Base-by-base conservation (phyloP, 192 early-diverging fungal species). In the Coemansia sp. region DNA sequence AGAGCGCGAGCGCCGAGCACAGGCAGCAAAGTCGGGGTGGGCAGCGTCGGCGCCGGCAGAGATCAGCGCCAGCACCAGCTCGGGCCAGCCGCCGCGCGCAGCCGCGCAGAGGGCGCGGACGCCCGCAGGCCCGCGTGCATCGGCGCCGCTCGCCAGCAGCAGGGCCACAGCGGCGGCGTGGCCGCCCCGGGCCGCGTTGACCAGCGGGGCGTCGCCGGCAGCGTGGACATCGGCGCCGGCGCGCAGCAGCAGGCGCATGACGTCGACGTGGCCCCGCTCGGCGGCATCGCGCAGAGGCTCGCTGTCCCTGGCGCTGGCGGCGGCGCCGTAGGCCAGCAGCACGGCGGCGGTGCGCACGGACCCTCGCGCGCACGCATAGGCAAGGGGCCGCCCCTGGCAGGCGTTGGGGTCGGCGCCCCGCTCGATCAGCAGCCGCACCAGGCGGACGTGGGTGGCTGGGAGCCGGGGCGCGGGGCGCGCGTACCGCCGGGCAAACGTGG, bases 11-110 rank as follows among this genome's bases (percentile, higher is more conserved):
- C 66, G 58, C 36, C 63, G 38, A 14, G 75, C 79, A 35, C 45
- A 60, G 55, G 64, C 64, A 9, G 41, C 21, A 35, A 82, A 73
- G 41, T 78, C 75, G 1, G 76, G 23, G 33, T 79, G 67, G 6
- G 31, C 9, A 10, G 69, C 14, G 47, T 82, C 72, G 35, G 75
- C 82, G 16, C 82, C 78, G 2, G 70, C 70, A 7, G 45, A 53
- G 20, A 73, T 56, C 13, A 84, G 78, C 53, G 53, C 64, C 25
- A 48, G 33, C 0, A 84, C 82, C 20, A 77, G 71, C n/a, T 41
- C 60, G n/a, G 55, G 42, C 70, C 79, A 80, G 10, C 70, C 74
- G 28, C 69, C 73, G 0, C 82, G 69, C 25, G 73, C 75, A 3
- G 82, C 77, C 11, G 76, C 71, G 10, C 70, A 67, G 36, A 84